Conservation (phyloP, 129 eudicot genomes). For the Artemisia tridentata region DNA sequence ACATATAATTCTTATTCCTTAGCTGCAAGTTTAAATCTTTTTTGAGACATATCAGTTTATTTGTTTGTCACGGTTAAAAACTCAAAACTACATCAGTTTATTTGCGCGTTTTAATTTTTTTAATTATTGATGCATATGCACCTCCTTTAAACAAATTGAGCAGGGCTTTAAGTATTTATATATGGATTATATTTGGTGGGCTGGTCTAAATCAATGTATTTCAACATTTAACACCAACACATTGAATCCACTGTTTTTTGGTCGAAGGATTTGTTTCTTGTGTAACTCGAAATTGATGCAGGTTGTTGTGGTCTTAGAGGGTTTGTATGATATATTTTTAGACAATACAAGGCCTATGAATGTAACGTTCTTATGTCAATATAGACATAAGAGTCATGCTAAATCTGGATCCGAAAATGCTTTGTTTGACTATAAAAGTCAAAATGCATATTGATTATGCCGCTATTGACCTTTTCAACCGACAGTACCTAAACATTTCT, state of each 20-base stretch:
- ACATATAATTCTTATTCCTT: background rate
- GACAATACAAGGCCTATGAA: background rate
- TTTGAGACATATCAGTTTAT: background rate
- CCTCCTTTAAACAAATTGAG: background rate
- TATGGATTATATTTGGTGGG: too few species aligned
- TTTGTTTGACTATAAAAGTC: conserved; percentile 5
- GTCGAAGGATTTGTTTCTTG: background rate
- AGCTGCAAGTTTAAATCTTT: background rate
- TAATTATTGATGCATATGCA: background rate
- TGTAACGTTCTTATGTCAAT: background rate
- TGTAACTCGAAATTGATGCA: too few species aligned
- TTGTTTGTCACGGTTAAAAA: too few species aligned
- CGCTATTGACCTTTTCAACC: background rate
- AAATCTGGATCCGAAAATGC: background rate
- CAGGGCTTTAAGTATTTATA: too few species aligned
- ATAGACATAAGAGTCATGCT: background rate
- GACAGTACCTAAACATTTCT: background rate
- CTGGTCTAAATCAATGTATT: too few species aligned
- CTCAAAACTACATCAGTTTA: background rate
- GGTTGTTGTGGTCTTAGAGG: too few species aligned
- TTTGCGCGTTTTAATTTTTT: background rate
- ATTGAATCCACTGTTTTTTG: background rate
- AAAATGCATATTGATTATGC: conserved; percentile 1
- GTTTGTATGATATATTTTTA: background rate
- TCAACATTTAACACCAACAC: background rate